These are phyloP conservation scores for Fusarium devonianum DNA, from an alignment of 2,329 filamentous ascomycete genomes.

Conservation along the genomic window DNA sequence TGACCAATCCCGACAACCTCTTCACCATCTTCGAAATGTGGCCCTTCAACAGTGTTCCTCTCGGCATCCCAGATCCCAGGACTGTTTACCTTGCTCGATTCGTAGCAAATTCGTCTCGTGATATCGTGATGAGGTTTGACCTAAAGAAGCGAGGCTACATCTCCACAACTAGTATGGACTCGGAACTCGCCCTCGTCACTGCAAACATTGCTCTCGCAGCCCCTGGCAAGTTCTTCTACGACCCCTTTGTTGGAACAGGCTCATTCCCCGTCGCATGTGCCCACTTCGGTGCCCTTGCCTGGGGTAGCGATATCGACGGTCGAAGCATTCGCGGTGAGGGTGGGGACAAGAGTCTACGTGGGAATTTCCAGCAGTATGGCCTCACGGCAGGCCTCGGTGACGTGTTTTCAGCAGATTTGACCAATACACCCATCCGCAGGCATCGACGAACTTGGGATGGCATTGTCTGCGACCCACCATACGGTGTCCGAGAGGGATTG, in stretches of 20 bases:
- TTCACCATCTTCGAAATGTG: constrained; percentile 89
- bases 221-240: constrained; percentile 87
- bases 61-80: constrained; percentile 61
- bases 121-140: constrained; percentile 76
- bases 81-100: constrained; percentile 75
- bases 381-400: constrained; percentile 73
- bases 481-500: constrained; percentile 91
- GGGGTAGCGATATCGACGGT: constrained; percentile 94
- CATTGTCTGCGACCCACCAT: constrained; percentile 94
- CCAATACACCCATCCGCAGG: constrained; percentile 77
- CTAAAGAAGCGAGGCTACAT: constrained; percentile 95
- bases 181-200: constrained; percentile 87
- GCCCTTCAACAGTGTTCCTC: constrained; percentile 60
- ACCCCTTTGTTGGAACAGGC: constrained; percentile 95
- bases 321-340: constrained; percentile 80
- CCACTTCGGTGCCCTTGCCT: constrained; percentile 83
- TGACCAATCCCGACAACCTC: constrained; percentile 75
- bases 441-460: constrained; percentile 75
- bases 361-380: constrained; percentile 87
- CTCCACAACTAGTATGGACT: constrained; percentile 96
- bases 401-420: constrained; percentile 85
- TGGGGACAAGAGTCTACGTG: constrained; percentile 57
- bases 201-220: constrained; percentile 87
- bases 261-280: constrained; percentile 91
- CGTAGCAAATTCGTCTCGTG: constrained; percentile 71